phyloP scores from a whole-genome alignment of 2,329 filamentous ascomycete genomes.

The Xylaria multiplex region DNA sequence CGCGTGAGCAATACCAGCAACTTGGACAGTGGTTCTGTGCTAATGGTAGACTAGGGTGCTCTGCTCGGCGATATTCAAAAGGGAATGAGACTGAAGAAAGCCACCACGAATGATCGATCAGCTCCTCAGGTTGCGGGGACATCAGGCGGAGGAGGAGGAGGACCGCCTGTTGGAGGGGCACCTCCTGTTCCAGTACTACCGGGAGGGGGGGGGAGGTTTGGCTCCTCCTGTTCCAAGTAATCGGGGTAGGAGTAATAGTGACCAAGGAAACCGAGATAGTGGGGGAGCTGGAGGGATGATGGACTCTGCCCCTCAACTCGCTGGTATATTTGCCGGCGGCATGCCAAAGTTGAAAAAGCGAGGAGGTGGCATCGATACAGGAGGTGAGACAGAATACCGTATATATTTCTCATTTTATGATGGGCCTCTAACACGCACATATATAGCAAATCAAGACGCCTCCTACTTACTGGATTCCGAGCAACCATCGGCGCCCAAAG shows the following conservation, averaged over 20 bases:
- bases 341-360: constrained; percentile 95
- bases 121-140: constrained; percentile 74
- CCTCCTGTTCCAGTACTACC: constrained; percentile 79
- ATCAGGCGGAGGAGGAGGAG: constrained; percentile 62
- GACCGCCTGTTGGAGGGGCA: constrained; percentile 75
- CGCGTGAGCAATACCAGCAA: constrained; percentile 64
- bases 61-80: constrained; percentile 89
- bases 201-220: constrained; percentile 62
- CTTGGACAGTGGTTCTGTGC: background rate
- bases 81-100: constrained; percentile 81
- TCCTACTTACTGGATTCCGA: constrained; percentile 87
- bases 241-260: constrained; percentile 85
- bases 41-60: constrained; percentile 70
- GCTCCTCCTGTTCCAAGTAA: constrained; percentile 77
- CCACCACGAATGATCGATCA: constrained; percentile 91
- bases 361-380: constrained; percentile 81
- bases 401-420: background rate
- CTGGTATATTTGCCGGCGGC: constrained; percentile 87
- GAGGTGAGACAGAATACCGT: constrained; percentile 56
- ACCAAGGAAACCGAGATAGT: constrained; percentile 71
- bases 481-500: constrained; percentile 63
- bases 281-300: constrained; percentile 54
- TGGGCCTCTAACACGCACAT: constrained; percentile 37
- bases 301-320: constrained; percentile 80
- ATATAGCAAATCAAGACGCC: constrained; percentile 70